These are phyloP conservation scores for Candida multigemmis DNA, from an alignment of 805 yeast genomes.

Conservation along the genomic window DNA sequence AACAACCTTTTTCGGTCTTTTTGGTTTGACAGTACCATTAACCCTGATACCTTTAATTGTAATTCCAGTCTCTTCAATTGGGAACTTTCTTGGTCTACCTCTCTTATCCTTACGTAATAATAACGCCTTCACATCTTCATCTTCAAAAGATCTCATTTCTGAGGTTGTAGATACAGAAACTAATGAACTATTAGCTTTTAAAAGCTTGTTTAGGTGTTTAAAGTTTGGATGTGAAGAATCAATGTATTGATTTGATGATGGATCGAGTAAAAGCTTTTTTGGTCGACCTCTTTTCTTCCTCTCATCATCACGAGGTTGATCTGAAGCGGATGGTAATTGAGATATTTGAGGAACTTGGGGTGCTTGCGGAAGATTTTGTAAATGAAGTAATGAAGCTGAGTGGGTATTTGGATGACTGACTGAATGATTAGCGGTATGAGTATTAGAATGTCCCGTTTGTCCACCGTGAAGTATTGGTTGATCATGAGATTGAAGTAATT, in stretches of 20 bases:
- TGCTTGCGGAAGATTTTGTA: not conserved
- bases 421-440: constrained; percentile 3
- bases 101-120: constrained; percentile 33
- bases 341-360: constrained; percentile 1
- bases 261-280: constrained; percentile 29
- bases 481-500: constrained; percentile 2
- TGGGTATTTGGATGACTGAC: constrained; percentile 3
- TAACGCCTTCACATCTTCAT: constrained; percentile 24
- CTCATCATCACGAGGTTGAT: constrained; percentile 7
- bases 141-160: constrained; percentile 9
- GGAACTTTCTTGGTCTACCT: constrained; percentile 44
- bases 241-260: constrained; percentile 30
- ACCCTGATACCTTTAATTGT: constrained; percentile 35
- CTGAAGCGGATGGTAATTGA: not conserved
- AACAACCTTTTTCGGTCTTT: constrained; percentile 3
- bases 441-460: constrained; percentile 3
- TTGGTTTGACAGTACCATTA: constrained; percentile 20
- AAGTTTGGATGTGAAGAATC: constrained; percentile 33
- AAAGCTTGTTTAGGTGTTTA: constrained; percentile 25
- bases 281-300: constrained; percentile 35
- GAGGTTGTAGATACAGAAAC: no score
- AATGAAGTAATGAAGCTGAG: not conserved
- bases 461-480: constrained; percentile 5
- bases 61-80: constrained; percentile 35
- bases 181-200: constrained; percentile 6